Base-by-base conservation (phyloP, 495 filamentous ascomycete species). In the Penicillium cinerascens region DNA sequence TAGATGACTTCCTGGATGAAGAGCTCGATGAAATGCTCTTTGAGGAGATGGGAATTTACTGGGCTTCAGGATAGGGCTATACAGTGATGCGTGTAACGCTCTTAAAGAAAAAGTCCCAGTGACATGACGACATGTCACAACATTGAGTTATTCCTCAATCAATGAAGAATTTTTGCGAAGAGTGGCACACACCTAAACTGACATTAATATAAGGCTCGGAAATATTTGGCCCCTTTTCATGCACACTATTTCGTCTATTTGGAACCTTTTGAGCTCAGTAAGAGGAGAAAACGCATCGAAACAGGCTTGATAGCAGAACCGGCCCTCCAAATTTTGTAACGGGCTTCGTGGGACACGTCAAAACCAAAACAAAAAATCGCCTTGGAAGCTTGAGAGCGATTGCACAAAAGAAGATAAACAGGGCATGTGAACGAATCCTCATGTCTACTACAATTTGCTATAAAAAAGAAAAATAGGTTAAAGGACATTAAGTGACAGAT, bases 401-500 rank as follows among this genome's bases (percentile, higher is more conserved):
- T 27, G 44, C 22, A 33, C 29, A 33, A 33, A 33, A 10, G 9
- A 49, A 27, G 36, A 22, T 44, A 27, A 41, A 20, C n/a, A 37
- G 10, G 33, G 25, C 25, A 22, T 37, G 23, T 37, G 39, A 7
- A 11, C 50, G 47, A 62, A 55, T 50, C 44, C 55, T 63, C 52
- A 53, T 59, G 52, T 56, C 56, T 58, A 64, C 59, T 59, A 64
- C 57, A 55, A 61, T 61, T 63, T 63, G 54, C 49, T 61, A 70
- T 61, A 61, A 60, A 58, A 52, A 52, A 43, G 52, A 36, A 35
- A 56, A 59, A 39, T 49, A 58, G 46, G 51, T 65, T 64, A 55
- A 55, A 58, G n/a, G 42, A 65, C 51, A 60, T 73, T 84, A 96
- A 69, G 87, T 84, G 65, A 97, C 86, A 59, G 87, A 89, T 51